Evolutionary conservation across 2,329 filamentous ascomycete genomes (phyloP).

Genomic region (Uncinocarpus reesii): DNA sequence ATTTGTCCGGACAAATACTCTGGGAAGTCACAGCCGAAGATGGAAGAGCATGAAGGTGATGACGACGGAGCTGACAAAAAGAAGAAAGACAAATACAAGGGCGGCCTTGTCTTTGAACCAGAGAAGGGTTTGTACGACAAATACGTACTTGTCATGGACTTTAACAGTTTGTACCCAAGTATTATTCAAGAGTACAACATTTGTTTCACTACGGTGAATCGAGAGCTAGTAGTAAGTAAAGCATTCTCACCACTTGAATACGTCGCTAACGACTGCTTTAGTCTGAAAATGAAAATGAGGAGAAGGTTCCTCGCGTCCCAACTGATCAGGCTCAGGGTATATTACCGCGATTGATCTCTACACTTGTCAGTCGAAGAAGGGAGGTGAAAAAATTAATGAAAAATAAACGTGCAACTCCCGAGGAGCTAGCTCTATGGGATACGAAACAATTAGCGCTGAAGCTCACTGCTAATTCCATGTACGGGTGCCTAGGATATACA

Average conservation of each 20-base stretch:
- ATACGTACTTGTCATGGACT: constrained; percentile 98
- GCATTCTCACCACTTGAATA: neutral
- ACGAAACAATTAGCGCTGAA: constrained; percentile 96
- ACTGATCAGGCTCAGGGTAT: constrained; percentile 68
- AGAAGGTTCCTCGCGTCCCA: constrained; percentile 80
- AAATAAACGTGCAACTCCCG: constrained; percentile 70
- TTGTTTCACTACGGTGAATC: constrained; percentile 94
- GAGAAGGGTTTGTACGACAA: constrained; percentile 97
- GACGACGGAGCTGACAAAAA: constrained; percentile 63
- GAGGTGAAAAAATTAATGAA: constrained; percentile 98
- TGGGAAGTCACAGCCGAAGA: constrained; percentile 62
- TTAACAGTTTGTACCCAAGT: constrained; percentile 96
- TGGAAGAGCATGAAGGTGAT: constrained; percentile 61
- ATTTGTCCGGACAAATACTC: constrained; percentile 93
- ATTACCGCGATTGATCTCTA: constrained; percentile 80
- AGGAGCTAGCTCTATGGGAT: constrained; percentile 89
- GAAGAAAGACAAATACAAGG: constrained; percentile 99
- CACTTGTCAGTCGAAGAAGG: constrained; percentile 74
- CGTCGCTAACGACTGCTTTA: constrained; percentile 18
- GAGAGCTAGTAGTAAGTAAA: constrained; percentile 55
- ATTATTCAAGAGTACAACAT: constrained; percentile 99
- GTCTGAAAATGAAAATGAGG: constrained; percentile 61
- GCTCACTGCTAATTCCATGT: constrained; percentile 98
- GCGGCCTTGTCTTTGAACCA: constrained; percentile 94
- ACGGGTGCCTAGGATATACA: constrained; percentile 92